Evolutionary conservation across 176 grass and related monocot species (phyloP).

Genomic region (Carex littledalei): DNA sequence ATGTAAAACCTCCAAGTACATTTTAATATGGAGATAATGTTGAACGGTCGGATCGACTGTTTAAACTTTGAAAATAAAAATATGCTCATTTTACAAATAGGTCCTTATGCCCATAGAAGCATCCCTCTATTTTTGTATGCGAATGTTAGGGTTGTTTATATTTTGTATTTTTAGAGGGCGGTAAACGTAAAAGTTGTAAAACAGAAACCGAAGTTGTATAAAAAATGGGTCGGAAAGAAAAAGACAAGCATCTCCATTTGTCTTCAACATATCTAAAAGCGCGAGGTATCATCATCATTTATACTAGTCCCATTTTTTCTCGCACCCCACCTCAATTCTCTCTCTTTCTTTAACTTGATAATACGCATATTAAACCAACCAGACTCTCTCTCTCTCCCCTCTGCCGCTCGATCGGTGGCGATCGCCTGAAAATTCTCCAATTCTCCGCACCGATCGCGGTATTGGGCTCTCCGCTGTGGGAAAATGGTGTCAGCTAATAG

Average conservation of each 20-base stretch:
- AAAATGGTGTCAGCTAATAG: conserved; percentile 79
- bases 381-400: conserved; percentile 34
- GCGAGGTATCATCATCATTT: neutral
- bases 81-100: too few species aligned
- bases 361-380: conserved; percentile 12
- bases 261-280: neutral
- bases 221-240: neutral
- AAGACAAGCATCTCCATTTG: neutral
- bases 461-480: neutral
- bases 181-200: neutral
- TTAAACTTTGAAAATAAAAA: too few species aligned
- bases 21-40: too few species aligned
- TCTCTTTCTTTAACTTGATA: neutral
- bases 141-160: too few species aligned
- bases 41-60: too few species aligned
- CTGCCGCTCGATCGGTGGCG: neutral
- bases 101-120: too few species aligned
- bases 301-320: neutral
- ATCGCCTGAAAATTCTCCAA: neutral
- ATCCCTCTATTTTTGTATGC: neutral
- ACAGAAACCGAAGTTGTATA: neutral
- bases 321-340: neutral
- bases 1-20: too few species aligned
- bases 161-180: neutral
- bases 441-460: neutral